These are phyloP conservation scores for Teunomyces funiuensis DNA, from an alignment of 805 yeast genomes.

Conservation along the genomic window DNA sequence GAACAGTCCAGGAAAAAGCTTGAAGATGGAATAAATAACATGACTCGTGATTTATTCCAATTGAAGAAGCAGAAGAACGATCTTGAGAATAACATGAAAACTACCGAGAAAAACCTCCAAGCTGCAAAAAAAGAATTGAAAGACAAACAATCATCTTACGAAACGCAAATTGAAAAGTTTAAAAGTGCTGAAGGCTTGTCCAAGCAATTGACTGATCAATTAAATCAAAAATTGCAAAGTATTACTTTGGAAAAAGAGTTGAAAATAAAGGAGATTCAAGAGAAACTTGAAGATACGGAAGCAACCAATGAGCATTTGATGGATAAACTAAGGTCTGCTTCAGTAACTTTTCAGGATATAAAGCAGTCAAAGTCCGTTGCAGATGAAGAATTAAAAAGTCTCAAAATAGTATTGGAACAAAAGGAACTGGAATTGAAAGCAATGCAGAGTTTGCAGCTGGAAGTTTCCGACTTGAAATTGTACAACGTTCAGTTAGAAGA, in stretches of 20 bases:
- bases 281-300: constrained; percentile 27
- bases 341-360: constrained; percentile 33
- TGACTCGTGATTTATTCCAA: constrained; percentile 78
- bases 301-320: constrained; percentile 36
- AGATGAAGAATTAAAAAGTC: constrained; percentile 13
- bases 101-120: constrained; percentile 42
- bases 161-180: constrained; percentile 18
- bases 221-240: constrained; percentile 18
- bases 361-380: constrained; percentile 17
- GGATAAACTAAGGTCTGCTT: constrained; percentile 43
- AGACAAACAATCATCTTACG: constrained; percentile 25
- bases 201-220: constrained; percentile 20
- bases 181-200: constrained; percentile 24
- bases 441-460: constrained; percentile 7
- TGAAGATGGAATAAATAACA: constrained; percentile 85
- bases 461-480: constrained; percentile 9
- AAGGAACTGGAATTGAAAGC: constrained; percentile 15
- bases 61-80: constrained; percentile 60
- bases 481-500: constrained; percentile 1
- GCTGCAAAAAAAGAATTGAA: constrained; percentile 31
- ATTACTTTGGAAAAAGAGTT: constrained; percentile 12
- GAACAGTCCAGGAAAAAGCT: constrained; percentile 57
- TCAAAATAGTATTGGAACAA: constrained; percentile 15
- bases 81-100: constrained; percentile 42
- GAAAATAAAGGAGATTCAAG: constrained; percentile 18